Percentiles rank a stretch among this genome's conserved stretches.
Conservation (phyloP, 108 stramenopile genomes). For the Fragilariopsis cylindrus region DNA sequence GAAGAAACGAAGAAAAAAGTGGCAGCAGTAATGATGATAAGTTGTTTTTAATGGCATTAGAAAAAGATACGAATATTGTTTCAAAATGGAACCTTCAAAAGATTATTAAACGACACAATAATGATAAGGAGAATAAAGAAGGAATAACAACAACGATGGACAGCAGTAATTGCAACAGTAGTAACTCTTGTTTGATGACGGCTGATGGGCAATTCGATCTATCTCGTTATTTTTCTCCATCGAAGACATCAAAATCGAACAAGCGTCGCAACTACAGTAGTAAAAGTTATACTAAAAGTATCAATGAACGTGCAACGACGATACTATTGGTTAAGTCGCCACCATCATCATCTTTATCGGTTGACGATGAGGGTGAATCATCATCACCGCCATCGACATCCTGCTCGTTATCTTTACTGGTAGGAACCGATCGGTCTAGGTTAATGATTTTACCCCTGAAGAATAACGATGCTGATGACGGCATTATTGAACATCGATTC, state of each 20-base stretch:
- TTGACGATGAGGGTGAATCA: not conserved
- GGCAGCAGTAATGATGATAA: not conserved
- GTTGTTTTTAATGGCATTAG: not conserved
- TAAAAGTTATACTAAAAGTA: not conserved
- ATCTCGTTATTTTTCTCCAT: not conserved
- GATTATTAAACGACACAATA: not conserved
- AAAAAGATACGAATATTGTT: constrained; percentile 6
- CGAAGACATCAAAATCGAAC: not conserved
- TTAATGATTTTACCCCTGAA: not conserved
- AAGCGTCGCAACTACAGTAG: not conserved
- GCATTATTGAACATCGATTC: constrained; percentile 2
- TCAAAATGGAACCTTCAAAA: not conserved
- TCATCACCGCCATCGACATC: not conserved
- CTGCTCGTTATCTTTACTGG: not conserved
- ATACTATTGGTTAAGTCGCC: not conserved
- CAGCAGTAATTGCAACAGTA: not conserved
- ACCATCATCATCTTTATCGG: not conserved
- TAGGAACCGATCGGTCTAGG: constrained; percentile 15
- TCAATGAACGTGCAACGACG: constrained; percentile 3
- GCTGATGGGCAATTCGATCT: not conserved
- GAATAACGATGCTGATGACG: constrained; percentile 4
- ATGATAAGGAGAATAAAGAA: too few species aligned
- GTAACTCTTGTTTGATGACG: not conserved
- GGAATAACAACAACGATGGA: not conserved
- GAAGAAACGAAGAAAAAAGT: not conserved